Evolutionary conservation across 1,284 basidiomycete genomes (phyloP).

Genomic region (Neolentinus lepideus): DNA sequence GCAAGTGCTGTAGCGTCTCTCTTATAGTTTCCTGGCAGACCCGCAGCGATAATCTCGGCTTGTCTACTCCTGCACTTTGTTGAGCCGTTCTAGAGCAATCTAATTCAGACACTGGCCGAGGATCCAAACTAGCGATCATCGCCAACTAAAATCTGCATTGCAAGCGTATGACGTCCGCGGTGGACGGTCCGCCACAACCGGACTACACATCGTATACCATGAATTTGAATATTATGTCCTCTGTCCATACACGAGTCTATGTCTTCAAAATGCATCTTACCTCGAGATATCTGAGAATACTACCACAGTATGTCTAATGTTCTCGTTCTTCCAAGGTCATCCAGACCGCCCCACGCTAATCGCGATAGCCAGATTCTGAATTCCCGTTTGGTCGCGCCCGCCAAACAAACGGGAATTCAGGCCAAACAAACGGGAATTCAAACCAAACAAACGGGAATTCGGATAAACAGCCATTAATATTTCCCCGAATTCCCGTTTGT

Average conservation of each 20-base stretch:
- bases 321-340: neutral
- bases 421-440: neutral
- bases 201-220: neutral
- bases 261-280: no score
- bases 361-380: neutral
- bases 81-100: neutral
- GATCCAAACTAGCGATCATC: neutral
- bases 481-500: constrained; percentile 1
- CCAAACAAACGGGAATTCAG: neutral
- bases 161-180: neutral
- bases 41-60: neutral
- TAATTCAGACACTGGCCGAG: neutral
- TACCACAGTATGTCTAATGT: no score
- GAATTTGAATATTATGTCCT: no score
- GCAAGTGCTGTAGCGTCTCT: neutral
- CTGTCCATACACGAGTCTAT: no score
- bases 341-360: neutral
- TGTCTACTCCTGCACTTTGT: neutral
- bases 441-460: no score
- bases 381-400: no score
- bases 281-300: no score
- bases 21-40: neutral
- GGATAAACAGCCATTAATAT: no score
- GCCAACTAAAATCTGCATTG: neutral
- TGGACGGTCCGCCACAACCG: neutral